Percentiles rank a stretch among this genome's conserved stretches.
These are phyloP conservation scores for Hyphodiscus hymeniophilus DNA, from an alignment of 495 filamentous ascomycete species.

Conservation along the genomic window DNA sequence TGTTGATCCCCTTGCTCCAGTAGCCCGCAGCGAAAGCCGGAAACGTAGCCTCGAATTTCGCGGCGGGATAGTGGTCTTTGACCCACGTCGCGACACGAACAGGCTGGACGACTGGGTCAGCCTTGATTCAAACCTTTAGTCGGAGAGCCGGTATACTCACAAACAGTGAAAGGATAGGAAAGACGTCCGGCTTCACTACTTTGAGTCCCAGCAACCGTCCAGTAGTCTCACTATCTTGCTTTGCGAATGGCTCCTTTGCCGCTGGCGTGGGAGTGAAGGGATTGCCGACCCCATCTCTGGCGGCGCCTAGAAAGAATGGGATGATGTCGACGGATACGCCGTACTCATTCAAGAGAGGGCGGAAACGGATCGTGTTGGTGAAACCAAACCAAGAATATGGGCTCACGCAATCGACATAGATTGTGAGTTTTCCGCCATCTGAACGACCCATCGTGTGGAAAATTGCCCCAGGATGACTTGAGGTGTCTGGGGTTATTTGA, in stretches of 20 bases:
- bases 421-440: constrained; percentile 9
- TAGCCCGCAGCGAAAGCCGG: constrained; percentile 10
- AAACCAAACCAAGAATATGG: constrained; percentile 17
- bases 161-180: constrained; percentile 9
- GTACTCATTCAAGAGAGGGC: constrained; percentile 4
- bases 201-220: constrained; percentile 11
- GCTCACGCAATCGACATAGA: constrained; percentile 13
- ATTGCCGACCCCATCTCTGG: constrained; percentile 10
- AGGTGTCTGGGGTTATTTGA: neutral
- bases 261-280: constrained; percentile 8
- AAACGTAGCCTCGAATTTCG: constrained; percentile 11
- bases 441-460: neutral
- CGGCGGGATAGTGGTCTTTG: constrained; percentile 2
- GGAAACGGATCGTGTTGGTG: constrained; percentile 7
- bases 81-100: constrained; percentile 10
- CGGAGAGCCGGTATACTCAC: constrained; percentile 1
- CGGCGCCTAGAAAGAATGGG: constrained; percentile 14
- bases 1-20: constrained; percentile 11
- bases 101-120: neutral
- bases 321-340: constrained; percentile 13
- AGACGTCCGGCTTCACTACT: constrained; percentile 5
- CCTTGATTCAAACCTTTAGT: neutral
- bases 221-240: constrained; percentile 6
- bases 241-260: constrained; percentile 8
- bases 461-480: neutral